Evolutionary conservation across 345 rosid genomes (phyloP).

Genomic region (Noccaea caerulescens): DNA sequence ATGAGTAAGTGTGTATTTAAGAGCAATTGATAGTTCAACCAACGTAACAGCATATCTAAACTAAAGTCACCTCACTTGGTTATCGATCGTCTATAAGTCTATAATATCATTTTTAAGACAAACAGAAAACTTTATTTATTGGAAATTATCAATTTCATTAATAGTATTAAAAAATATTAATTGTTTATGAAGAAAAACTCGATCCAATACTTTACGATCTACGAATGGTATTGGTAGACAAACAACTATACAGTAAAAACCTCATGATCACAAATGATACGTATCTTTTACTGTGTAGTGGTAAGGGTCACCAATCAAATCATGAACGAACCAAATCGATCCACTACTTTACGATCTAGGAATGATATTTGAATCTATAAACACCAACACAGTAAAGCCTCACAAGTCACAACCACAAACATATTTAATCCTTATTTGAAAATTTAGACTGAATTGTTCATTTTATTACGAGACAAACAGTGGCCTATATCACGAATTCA

Average conservation of each 20-base stretch:
- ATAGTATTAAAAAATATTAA: too few relatives aligned
- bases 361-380: conserved; percentile 7
- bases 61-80: neutral
- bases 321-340: conserved; percentile 1
- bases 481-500: conserved; percentile 36
- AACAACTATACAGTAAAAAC: too few relatives aligned
- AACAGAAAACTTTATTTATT: neutral
- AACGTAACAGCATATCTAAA: conserved; percentile 15
- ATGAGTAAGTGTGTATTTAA: neutral
- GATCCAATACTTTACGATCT: too few relatives aligned
- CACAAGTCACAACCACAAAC: conserved; percentile 5
- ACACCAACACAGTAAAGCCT: conserved; percentile 1
- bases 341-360: neutral
- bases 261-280: too few relatives aligned
- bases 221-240: too few relatives aligned
- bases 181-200: too few relatives aligned
- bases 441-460: neutral
- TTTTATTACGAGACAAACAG: conserved; percentile 28
- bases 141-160: neutral
- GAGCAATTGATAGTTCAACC: conserved; percentile 13
- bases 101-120: neutral
- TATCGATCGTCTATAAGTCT: conserved; percentile 10
- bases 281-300: too few relatives aligned
- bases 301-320: too few relatives aligned
- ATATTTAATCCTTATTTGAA: conserved; percentile 21